Conservation (phyloP, 202 grass and related monocot genomes). For the Zizania palustris region DNA sequence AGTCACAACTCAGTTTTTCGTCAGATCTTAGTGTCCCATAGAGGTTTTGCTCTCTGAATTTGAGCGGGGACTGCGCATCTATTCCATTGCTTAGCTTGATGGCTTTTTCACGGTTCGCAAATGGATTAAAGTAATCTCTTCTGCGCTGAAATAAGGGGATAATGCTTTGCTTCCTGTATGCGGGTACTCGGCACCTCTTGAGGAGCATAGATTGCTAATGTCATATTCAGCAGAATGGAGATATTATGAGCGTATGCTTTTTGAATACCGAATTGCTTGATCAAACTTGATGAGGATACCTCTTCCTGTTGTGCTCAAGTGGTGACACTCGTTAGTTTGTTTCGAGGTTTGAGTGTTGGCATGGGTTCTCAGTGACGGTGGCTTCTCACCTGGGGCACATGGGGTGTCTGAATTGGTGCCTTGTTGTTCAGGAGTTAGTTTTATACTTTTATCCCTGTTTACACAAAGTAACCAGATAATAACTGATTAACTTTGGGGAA, state of each 20-base stretch:
- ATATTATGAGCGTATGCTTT: neutral
- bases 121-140: conserved; percentile 17
- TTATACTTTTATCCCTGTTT: neutral
- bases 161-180: neutral
- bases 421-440: neutral
- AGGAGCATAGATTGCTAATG: no score
- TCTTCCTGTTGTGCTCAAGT: neutral
- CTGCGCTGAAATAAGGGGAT: neutral
- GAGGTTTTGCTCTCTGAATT: conserved; percentile 9
- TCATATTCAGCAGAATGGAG: no score
- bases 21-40: no score
- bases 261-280: conserved; percentile 6
- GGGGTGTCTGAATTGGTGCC: no score
- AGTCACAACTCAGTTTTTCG: neutral
- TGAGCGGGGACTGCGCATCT: neutral
- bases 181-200: neutral
- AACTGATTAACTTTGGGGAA: neutral
- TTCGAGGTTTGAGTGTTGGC: no score
- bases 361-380: no score
- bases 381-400: no score
- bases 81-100: neutral
- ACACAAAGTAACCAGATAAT: neutral
- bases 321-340: neutral
- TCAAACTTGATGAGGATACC: neutral
- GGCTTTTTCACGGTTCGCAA: neutral